Evolutionary conservation across 208 protist genomes (phyloP).

Genomic region (Trypanosoma conorhini): DNA sequence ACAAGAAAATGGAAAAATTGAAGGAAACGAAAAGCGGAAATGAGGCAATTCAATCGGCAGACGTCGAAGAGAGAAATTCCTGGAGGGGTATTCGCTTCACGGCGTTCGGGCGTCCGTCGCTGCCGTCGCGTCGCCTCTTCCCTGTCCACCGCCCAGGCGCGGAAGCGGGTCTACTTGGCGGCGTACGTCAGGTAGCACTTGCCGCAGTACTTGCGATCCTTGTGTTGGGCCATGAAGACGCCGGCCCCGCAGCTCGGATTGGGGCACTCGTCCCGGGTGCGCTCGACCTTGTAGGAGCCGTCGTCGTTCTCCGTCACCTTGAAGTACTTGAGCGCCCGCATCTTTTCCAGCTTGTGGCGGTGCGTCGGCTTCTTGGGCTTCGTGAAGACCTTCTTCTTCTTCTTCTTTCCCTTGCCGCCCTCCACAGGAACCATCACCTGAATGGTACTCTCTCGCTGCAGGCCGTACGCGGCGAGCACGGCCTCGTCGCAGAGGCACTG

Average conservation of each 20-base stretch:
- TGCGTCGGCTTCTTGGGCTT: conserved; percentile 99
- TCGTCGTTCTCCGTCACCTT: conserved; percentile 97
- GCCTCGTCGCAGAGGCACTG: conserved; percentile 80
- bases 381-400: conserved; percentile 99
- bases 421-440: conserved; percentile 88
- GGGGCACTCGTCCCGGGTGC: conserved; percentile 96
- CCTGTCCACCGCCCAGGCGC: background rate
- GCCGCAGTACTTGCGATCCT: conserved; percentile 99
- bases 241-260: conserved; percentile 96
- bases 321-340: conserved; percentile 99
- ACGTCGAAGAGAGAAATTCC: background rate
- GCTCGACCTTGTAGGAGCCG: conserved; percentile 96
- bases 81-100: background rate
- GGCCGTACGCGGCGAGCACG: conserved; percentile 66
- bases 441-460: conserved; percentile 88
- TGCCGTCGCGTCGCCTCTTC: background rate
- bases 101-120: background rate
- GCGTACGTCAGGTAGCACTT: conserved; percentile 98
- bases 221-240: conserved; percentile 99
- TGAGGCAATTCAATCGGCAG: conserved; percentile 1
- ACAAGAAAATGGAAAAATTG: conserved; percentile 9
- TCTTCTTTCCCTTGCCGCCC: conserved; percentile 98
- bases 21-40: no score
- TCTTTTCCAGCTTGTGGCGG: conserved; percentile 99
- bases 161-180: no score